Conservation (phyloP, 441 rosid genomes). For the Populus hybrid region DNA sequence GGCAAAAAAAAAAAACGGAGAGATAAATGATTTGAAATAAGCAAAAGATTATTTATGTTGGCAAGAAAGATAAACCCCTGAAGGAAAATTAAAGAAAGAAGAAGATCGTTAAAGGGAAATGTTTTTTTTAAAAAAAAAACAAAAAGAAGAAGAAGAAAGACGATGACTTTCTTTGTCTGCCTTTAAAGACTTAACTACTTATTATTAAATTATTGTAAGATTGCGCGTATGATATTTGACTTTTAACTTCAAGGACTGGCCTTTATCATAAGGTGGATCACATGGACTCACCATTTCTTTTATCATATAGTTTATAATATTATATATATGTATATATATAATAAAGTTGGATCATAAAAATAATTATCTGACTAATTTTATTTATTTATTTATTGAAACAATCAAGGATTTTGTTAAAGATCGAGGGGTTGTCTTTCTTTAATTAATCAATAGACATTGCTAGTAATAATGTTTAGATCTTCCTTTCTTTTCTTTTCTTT, state of each 20-base stretch:
- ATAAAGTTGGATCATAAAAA: not conserved
- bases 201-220: not conserved
- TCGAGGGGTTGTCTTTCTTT: not conserved
- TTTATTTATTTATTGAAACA: not conserved
- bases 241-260: not conserved
- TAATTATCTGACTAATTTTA: not conserved
- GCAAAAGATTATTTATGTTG: too few relatives aligned
- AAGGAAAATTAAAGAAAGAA: not conserved
- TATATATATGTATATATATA: too few relatives aligned
- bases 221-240: constrained; percentile 23
- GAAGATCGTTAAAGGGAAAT: not conserved
- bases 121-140: too few relatives aligned
- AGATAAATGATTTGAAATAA: not conserved
- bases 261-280: too few relatives aligned
- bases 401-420: not conserved
- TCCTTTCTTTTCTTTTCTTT: too few relatives aligned
- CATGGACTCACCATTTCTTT: not conserved
- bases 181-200: not conserved
- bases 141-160: not conserved
- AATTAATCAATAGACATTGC: not conserved
- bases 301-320: not conserved
- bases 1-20: not conserved
- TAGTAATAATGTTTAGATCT: not conserved
- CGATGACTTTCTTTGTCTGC: not conserved
- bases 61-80: not conserved